phyloP scores from a whole-genome alignment of 345 rosid genomes.

The Iberis pinnata region DNA sequence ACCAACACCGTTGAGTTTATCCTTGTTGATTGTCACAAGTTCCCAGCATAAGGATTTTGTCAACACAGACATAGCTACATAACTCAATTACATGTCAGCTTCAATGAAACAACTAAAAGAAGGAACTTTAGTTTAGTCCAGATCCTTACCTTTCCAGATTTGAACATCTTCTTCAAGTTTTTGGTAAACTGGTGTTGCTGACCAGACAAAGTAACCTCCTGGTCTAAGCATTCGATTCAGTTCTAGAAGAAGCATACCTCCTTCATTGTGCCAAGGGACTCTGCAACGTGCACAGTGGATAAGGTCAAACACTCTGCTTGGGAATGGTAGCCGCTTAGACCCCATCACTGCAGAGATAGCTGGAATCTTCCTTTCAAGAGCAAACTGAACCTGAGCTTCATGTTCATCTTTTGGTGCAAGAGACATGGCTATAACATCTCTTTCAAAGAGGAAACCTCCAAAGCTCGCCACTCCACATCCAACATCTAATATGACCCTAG shows the following conservation, averaged over 20 bases:
- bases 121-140: neutral
- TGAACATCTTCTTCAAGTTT: constrained; percentile 57
- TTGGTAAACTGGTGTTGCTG: constrained; percentile 93
- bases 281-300: constrained; percentile 92
- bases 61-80: constrained; percentile 64
- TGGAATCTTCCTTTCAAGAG: constrained; percentile 92
- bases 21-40: constrained; percentile 71
- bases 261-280: constrained; percentile 92
- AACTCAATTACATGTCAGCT: constrained; percentile 17
- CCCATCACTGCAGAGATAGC: constrained; percentile 98
- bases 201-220: constrained; percentile 91
- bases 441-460: constrained; percentile 77
- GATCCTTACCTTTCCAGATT: constrained; percentile 70
- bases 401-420: constrained; percentile 98
- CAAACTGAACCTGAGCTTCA: constrained; percentile 94
- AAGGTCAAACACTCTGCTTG: constrained; percentile 80
- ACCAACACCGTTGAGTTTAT: constrained; percentile 61
- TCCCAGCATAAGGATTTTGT: constrained; percentile 83
- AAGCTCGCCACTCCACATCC: constrained; percentile 99
- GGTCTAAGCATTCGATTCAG: constrained; percentile 79
- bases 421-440: constrained; percentile 85
- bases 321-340: constrained; percentile 74
- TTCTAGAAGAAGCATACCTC: constrained; percentile 76
- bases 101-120: neutral
- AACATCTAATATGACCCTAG: constrained; percentile 68